Conservation (phyloP, 495 filamentous ascomycete genomes). For the Monascus purpureus region DNA sequence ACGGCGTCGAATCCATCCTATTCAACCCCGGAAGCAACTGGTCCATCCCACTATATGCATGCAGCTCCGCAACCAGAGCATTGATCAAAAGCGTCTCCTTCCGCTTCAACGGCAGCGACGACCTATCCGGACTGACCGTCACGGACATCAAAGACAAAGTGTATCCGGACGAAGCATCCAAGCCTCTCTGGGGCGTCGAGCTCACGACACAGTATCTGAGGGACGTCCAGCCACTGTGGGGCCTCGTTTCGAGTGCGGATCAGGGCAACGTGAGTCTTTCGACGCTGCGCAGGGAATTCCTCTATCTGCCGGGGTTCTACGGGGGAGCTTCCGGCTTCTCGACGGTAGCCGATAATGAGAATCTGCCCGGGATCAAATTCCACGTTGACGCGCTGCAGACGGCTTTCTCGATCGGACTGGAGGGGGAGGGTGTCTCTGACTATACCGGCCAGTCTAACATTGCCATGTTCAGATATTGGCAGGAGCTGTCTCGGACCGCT, state of each 20-base stretch:
- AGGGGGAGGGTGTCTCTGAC: constrained; percentile 7
- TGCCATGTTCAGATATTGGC: too few species aligned
- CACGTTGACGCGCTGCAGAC: constrained; percentile 3
- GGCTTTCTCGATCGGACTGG: constrained; percentile 3
- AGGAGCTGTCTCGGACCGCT: too few species aligned
- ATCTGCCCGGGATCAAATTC: constrained; percentile 7
- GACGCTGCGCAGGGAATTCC: constrained; percentile 9
- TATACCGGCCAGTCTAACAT: constrained; percentile 24
- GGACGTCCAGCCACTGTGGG: constrained; percentile 21
- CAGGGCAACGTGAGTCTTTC: constrained; percentile 14
- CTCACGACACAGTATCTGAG: constrained; percentile 5
- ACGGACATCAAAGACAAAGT: constrained; percentile 2
- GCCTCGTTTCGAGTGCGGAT: constrained; percentile 13
- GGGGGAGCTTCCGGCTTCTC: not conserved
- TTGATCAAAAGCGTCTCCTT: constrained; percentile 28
- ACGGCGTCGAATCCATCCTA: constrained; percentile 10
- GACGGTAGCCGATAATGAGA: constrained; percentile 1
- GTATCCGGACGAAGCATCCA: constrained; percentile 2
- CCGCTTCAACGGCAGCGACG: constrained; percentile 15
- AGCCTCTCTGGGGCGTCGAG: constrained; percentile 8
- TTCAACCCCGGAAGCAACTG: constrained; percentile 21
- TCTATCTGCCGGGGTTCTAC: constrained; percentile 12
- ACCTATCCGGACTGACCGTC: constrained; percentile 7
- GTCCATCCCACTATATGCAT: constrained; percentile 25
- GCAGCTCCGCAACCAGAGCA: constrained; percentile 23